Conservation (phyloP, 768 basidiomycete genomes). For the Trametes cubensis region DNA sequence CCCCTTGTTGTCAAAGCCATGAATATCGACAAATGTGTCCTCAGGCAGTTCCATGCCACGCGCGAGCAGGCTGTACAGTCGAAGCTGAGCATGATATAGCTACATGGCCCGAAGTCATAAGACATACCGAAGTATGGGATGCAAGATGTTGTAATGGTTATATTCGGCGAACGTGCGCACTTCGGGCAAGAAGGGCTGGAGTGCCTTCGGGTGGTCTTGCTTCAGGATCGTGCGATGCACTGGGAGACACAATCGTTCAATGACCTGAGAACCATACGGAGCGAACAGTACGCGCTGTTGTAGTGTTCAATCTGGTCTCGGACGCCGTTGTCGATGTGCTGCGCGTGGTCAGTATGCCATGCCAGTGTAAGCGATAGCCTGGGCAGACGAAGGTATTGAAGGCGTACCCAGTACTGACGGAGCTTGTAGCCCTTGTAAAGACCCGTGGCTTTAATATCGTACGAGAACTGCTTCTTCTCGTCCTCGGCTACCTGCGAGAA, state of each 20-base stretch:
- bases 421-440: slow-evolving; percentile 58
- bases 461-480: slow-evolving; percentile 46
- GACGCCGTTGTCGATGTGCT: slow-evolving; percentile 47
- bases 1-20: slow-evolving; percentile 32
- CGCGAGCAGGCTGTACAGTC: slow-evolving; percentile 33
- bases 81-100: background rate
- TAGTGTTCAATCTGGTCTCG: slow-evolving; percentile 51
- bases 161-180: slow-evolving; percentile 33
- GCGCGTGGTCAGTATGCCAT: background rate
- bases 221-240: slow-evolving; percentile 35
- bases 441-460: slow-evolving; percentile 45
- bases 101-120: too few species aligned
- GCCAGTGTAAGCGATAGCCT: background rate
- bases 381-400: background rate
- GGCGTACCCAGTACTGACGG: slow-evolving; percentile 49
- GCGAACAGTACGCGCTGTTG: slow-evolving; percentile 35
- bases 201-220: slow-evolving; percentile 33
- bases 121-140: slow-evolving; percentile 32
- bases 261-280: background rate
- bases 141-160: slow-evolving; percentile 35
- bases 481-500: slow-evolving; percentile 44
- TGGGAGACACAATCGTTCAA: slow-evolving; percentile 5
- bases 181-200: slow-evolving; percentile 36
- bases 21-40: slow-evolving; percentile 37
- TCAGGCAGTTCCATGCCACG: slow-evolving; percentile 39